phyloP scores from a whole-genome alignment of 345 rosid genomes.

The Citrus trifoliata region DNA sequence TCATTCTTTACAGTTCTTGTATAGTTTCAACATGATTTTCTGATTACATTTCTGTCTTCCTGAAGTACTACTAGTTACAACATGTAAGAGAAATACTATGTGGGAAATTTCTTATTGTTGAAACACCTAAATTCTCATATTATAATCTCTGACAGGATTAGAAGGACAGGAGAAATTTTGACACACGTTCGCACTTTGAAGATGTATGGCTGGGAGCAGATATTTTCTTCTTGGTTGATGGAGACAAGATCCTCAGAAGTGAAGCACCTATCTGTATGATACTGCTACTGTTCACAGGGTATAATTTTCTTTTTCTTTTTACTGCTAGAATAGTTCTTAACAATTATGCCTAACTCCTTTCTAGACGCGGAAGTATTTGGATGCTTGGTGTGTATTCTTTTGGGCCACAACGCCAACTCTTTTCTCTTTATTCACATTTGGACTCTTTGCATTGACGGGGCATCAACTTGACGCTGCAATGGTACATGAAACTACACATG shows the following conservation, averaged over 20 bases:
- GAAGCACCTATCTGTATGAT: conserved; percentile 71
- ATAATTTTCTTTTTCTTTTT: not conserved
- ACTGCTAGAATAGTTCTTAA: not conserved
- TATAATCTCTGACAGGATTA: conserved; percentile 54
- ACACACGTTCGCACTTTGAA: conserved; percentile 77
- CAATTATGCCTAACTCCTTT: conserved; percentile 18
- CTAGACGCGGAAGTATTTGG: conserved; percentile 89
- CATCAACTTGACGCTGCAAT: conserved; percentile 93
- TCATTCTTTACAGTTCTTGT: not conserved
- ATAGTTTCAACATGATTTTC: not conserved
- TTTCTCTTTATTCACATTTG: conserved; percentile 82
- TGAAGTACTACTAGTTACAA: not conserved
- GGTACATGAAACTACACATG: conserved; percentile 35
- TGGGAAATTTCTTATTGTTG: not conserved
- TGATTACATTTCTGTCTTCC: not conserved
- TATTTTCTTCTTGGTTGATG: conserved; percentile 75
- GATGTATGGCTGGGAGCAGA: conserved; percentile 87
- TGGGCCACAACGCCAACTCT: conserved; percentile 98
- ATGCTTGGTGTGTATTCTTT: conserved; percentile 98
- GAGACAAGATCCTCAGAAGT: conserved; percentile 79
- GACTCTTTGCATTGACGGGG: conserved; percentile 82
- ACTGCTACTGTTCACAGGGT: conserved; percentile 8
- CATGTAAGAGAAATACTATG: not conserved
- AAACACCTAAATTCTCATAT: conserved; percentile 7
- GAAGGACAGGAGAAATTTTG: conserved; percentile 84